phyloP scores from a whole-genome alignment of 78 protist genomes.

The Dictyostelium discoideum region DNA sequence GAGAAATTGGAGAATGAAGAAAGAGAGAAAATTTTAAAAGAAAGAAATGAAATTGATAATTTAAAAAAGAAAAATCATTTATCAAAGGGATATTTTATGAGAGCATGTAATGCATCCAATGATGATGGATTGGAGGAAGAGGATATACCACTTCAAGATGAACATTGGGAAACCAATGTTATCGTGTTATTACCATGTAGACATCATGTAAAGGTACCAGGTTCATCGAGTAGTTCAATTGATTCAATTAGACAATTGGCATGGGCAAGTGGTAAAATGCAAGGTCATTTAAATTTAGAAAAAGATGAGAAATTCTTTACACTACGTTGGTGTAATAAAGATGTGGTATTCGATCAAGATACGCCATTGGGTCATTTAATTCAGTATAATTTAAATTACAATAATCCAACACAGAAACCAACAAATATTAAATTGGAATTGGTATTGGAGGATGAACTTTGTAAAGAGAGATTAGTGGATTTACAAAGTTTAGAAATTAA shows the following conservation, averaged over 20 bases:
- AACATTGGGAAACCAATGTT: constrained; percentile 41
- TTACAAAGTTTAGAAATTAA: background rate
- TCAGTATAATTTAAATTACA: background rate
- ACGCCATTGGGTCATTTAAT: background rate
- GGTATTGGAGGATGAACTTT: constrained; percentile 31
- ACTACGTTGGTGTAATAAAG: constrained; percentile 19
- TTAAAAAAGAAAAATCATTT: constrained; percentile 16
- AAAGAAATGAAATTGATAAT: background rate
- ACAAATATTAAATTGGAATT: constrained; percentile 24
- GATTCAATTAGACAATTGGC: constrained; percentile 55
- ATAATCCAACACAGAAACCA: background rate
- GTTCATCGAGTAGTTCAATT: constrained; percentile 24
- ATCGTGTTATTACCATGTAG: constrained; percentile 62
- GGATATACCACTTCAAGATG: constrained; percentile 17
- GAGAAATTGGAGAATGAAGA: background rate
- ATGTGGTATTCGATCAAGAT: constrained; percentile 25
- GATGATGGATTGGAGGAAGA: constrained; percentile 50
- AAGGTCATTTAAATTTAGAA: constrained; percentile 45
- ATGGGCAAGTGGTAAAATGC: constrained; percentile 71
- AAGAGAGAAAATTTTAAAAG: background rate
- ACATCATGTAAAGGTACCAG: constrained; percentile 49
- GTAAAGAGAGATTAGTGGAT: constrained; percentile 62
- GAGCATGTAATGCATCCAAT: constrained; percentile 19
- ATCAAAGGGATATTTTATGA: constrained; percentile 8
- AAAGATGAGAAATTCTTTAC: constrained; percentile 11